Conservation (phyloP, 768 basidiomycete species). For the Dentipellis sp. region DNA sequence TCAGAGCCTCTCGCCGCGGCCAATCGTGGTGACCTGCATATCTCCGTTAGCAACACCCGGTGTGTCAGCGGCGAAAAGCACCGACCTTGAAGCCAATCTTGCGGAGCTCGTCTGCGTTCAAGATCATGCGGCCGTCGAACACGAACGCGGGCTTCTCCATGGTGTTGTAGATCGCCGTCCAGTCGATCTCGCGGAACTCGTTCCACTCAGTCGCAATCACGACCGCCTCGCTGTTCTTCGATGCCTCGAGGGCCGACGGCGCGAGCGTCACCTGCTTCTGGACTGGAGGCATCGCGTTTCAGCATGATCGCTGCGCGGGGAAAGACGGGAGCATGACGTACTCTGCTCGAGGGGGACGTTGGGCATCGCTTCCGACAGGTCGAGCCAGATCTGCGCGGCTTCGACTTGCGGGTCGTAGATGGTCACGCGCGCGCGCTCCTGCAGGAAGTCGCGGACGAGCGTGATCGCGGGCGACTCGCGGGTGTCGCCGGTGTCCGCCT, state of each 20-base stretch:
- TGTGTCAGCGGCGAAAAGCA: slow-evolving; percentile 6
- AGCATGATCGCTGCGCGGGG: neutral
- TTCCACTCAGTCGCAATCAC: slow-evolving; percentile 98
- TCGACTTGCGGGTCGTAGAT: slow-evolving; percentile 91
- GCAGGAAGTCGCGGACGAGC: slow-evolving; percentile 87
- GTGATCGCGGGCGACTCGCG: slow-evolving; percentile 96
- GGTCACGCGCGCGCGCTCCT: slow-evolving; percentile 78
- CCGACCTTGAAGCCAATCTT: slow-evolving; percentile 85
- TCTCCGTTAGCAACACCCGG: neutral
- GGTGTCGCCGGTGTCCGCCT: slow-evolving; percentile 98
- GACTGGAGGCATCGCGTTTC: slow-evolving; percentile 34
- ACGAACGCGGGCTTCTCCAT: slow-evolving; percentile 99
- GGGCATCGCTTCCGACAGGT: slow-evolving; percentile 65
- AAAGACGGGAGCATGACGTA: slow-evolving; percentile 27
- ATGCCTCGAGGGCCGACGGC: slow-evolving; percentile 75
- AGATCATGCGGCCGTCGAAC: slow-evolving; percentile 86
- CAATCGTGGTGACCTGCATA: slow-evolving; percentile 47
- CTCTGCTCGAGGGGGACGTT: slow-evolving; percentile 52
- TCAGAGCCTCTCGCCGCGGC: slow-evolving; percentile 39
- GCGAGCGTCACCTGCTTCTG: slow-evolving; percentile 83
- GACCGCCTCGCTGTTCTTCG: slow-evolving; percentile 82
- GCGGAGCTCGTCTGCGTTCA: slow-evolving; percentile 72
- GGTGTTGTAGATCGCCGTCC: slow-evolving; percentile 71
- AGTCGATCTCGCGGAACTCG: slow-evolving; percentile 90
- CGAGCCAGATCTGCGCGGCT: slow-evolving; percentile 79